These are phyloP conservation scores for Bromus sterilis DNA, from an alignment of 176 grass and related monocot genomes.

Conservation along the genomic window DNA sequence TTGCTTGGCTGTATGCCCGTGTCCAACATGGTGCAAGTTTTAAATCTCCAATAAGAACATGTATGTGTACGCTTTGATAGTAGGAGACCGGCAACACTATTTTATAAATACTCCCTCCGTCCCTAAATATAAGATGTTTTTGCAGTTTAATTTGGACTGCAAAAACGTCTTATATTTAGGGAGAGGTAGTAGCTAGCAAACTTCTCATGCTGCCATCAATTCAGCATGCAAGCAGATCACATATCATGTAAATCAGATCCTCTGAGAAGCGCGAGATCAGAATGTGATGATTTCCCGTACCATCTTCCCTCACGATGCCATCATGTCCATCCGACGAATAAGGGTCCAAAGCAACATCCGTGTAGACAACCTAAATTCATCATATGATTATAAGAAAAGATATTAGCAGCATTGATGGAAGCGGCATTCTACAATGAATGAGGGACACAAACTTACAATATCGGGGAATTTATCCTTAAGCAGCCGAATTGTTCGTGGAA, in stretches of 20 bases:
- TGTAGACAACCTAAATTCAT: conserved; percentile 64
- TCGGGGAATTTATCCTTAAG: conserved; percentile 95
- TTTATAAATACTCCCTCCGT: too few species aligned
- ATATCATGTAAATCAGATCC: neutral
- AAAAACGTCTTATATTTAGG: too few species aligned
- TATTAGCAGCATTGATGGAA: neutral
- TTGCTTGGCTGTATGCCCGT: neutral
- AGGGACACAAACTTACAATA: conserved; percentile 48
- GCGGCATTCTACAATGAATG: neutral
- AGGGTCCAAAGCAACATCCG: conserved; percentile 93
- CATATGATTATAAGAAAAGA: neutral
- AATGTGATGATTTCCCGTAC: conserved; percentile 32
- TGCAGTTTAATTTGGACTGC: too few species aligned
- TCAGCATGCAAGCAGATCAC: neutral
- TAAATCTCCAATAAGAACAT: neutral
- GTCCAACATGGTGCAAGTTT: neutral
- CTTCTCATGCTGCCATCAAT: neutral
- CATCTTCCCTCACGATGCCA: conserved; percentile 97
- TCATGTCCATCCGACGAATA: conserved; percentile 99
- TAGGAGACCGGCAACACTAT: neutral
- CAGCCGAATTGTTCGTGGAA: conserved; percentile 73
- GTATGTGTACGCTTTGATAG: neutral
- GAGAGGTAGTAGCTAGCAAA: neutral
- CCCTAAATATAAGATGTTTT: too few species aligned
- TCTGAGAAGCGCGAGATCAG: neutral